Evolutionary conservation across 1,139 yeast species (phyloP).

Genomic region (Pneumocystis wakefieldiae): DNA sequence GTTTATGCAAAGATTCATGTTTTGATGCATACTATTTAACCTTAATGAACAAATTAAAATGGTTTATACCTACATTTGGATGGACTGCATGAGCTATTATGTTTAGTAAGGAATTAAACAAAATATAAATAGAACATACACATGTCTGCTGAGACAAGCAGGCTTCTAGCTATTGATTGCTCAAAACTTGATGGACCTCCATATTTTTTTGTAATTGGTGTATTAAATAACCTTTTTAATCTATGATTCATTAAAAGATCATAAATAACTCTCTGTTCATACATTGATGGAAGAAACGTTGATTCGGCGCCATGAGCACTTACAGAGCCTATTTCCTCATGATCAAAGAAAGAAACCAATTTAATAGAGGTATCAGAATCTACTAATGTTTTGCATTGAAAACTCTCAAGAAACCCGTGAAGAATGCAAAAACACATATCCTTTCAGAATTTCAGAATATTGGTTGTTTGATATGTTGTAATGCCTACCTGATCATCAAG

Average conservation of each 20-base stretch:
- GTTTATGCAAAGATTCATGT: constrained; percentile 67
- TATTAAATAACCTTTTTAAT: neutral
- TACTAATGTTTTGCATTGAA: constrained; percentile 8
- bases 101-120: neutral
- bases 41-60: neutral
- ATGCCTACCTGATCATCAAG: constrained; percentile 49
- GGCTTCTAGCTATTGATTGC: constrained; percentile 66
- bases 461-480: constrained; percentile 27
- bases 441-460: constrained; percentile 20
- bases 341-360: constrained; percentile 72
- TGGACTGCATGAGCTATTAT: constrained; percentile 77
- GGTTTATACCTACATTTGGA: constrained; percentile 47
- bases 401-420: neutral
- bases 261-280: neutral
- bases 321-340: constrained; percentile 85
- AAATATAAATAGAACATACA: neutral
- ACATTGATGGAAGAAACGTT: constrained; percentile 59
- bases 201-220: neutral
- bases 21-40: constrained; percentile 24
- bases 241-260: constrained; percentile 7
- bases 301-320: constrained; percentile 97
- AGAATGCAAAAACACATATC: neutral
- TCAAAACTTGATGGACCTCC: constrained; percentile 29
- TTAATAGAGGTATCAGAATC: constrained; percentile 34
- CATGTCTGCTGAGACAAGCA: constrained; percentile 84